These are phyloP conservation scores for Phoma herbarum DNA, from an alignment of 2,329 filamentous ascomycete species.

Conservation along the genomic window DNA sequence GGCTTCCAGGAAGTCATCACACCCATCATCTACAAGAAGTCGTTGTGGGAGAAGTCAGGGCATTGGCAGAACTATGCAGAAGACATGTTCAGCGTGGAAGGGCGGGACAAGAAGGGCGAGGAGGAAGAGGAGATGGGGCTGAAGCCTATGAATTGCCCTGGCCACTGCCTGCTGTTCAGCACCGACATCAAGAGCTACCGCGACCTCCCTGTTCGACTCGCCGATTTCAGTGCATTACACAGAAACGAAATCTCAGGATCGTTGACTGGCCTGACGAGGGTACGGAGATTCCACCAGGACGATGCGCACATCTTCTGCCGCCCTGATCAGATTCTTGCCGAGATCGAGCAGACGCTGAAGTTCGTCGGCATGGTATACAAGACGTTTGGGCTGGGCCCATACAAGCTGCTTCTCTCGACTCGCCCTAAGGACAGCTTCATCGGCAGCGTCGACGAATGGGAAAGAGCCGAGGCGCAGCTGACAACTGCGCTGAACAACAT, in stretches of 20 bases:
- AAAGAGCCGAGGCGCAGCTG: conserved; percentile 72
- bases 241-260: conserved; percentile 86
- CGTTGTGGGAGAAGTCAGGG: conserved; percentile 84
- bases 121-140: conserved; percentile 80
- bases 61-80: conserved; percentile 91
- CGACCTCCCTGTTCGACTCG: conserved; percentile 82
- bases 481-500: conserved; percentile 69
- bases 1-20: conserved; percentile 90
- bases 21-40: conserved; percentile 89
- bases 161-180: conserved; percentile 85
- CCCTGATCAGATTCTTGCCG: conserved; percentile 75
- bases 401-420: conserved; percentile 80
- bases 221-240: conserved; percentile 88
- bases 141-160: conserved; percentile 94
- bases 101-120: conserved; percentile 58
- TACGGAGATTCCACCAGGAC: conserved; percentile 88
- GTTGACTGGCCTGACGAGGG: conserved; percentile 81
- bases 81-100: conserved; percentile 86
- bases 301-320: conserved; percentile 92
- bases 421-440: conserved; percentile 80
- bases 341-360: conserved; percentile 76
- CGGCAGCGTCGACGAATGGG: conserved; percentile 74
- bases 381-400: conserved; percentile 74
- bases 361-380: conserved; percentile 78
- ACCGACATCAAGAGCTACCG: conserved; percentile 77